A percentile compares a stretch with the other conserved stretches of the same genome.
Conservation (phyloP, 2,329 filamentous ascomycete genomes). For the Ophiostoma novo-ulmi region DNA sequence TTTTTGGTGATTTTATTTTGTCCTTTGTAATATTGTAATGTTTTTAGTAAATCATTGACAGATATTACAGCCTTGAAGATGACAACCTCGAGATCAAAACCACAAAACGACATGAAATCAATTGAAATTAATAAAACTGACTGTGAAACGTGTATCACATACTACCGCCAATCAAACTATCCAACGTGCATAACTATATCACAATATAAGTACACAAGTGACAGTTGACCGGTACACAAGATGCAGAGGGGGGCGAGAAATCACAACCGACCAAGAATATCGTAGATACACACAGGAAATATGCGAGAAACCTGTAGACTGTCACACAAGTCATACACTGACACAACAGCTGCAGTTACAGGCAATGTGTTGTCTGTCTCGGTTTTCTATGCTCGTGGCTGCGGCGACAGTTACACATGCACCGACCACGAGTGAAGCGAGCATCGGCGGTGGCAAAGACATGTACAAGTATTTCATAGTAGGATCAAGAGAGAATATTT, state of each 20-base stretch:
- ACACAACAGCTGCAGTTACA: too few relatives aligned
- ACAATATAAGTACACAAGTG: not conserved
- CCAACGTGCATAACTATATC: not conserved
- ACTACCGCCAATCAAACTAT: not conserved
- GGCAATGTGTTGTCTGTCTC: not conserved
- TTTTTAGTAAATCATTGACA: not conserved
- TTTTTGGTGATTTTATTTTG: too few relatives aligned
- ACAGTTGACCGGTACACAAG: not conserved
- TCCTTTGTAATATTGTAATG: not conserved
- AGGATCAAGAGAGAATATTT: too few relatives aligned
- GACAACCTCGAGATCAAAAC: not conserved
- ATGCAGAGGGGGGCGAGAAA: not conserved
- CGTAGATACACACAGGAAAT: not conserved
- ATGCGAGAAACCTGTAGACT: not conserved
- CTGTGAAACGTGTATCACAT: not conserved
- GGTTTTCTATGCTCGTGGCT: not conserved
- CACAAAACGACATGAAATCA: not conserved
- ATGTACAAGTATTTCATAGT: not conserved
- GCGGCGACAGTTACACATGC: not conserved
- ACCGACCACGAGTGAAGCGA: not conserved
- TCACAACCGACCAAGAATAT: not conserved
- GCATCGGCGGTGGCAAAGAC: not conserved
- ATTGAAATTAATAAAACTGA: not conserved
- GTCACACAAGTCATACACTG: not conserved
- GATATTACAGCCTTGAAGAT: not conserved